Percentiles rank a stretch among this genome's conserved stretches.
Evolutionary conservation across 345 rosid species (phyloP).

Genomic region (Hibiscus mutabilis): DNA sequence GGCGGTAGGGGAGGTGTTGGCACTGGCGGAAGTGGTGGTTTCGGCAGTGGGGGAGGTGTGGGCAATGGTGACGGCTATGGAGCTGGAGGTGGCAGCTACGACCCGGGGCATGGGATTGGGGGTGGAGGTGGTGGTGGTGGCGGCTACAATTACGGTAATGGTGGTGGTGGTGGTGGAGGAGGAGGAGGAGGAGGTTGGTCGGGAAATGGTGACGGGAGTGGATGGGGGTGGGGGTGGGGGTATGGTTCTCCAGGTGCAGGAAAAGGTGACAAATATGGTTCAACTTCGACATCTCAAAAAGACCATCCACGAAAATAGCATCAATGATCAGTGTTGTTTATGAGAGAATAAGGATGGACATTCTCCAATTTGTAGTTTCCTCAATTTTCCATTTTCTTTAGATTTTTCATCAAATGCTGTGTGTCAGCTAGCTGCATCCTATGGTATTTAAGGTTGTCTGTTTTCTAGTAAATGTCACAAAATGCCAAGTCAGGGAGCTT

Average conservation of each 20-base stretch:
- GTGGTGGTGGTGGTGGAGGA: neutral
- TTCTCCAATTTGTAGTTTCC: neutral
- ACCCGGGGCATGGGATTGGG: no score
- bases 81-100: no score
- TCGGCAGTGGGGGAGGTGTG: no score
- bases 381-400: neutral
- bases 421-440: slow-evolving; percentile 13
- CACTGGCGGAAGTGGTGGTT: no score
- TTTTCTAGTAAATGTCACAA: neutral
- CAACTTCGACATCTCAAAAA: neutral
- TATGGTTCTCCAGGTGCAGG: slow-evolving; percentile 2
- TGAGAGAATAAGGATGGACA: slow-evolving; percentile 1
- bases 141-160: neutral
- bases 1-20: neutral
- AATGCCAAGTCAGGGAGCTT: neutral
- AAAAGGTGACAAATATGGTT: neutral
- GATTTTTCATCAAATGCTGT: neutral
- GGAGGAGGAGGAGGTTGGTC: slow-evolving; percentile 5
- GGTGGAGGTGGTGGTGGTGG: neutral
- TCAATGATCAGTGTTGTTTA: neutral
- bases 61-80: no score
- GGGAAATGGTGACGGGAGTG: neutral
- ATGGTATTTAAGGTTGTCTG: neutral
- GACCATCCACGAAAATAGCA: neutral
- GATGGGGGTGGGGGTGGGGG: neutral